Base-by-base conservation (phyloP, 2,329 filamentous ascomycete genomes). In the Sclerotinia spermophila region DNA sequence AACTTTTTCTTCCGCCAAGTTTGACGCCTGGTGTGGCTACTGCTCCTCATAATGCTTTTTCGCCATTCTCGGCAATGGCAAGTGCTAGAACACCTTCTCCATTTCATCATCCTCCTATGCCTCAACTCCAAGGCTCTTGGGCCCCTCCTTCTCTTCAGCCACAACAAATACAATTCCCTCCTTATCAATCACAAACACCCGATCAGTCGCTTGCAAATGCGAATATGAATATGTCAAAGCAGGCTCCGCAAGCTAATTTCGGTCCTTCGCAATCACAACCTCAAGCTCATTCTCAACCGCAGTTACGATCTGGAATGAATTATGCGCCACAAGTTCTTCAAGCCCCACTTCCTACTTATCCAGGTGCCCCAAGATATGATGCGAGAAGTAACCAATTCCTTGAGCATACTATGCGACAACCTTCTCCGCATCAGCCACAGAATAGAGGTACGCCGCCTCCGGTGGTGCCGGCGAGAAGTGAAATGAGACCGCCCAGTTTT, bases 1-100 rank as follows among this genome's bases (percentile, higher is more conserved):
- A 68, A 17, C 66, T 59, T 13, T 60, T 60, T 13, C 66, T 68
- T 30, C 55, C 55, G 13, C 66, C 66, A 21, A 48, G 53, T 19
- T 6, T 60, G 1, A 68, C 66, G 2, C 66, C 51, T 17, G 66
- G 66, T 5, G 30, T 44, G 5, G 6, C 53, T 21, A 58, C 38
- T n/a, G 21, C n/a, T 13, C 53, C 65, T 6, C 48, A 53, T 7
- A 5, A 8, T 33, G 35, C 24, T 1, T 58, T 55, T 30, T 45
- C 38, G 13, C 38, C 40, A 13, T 58, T 58, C 19, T 67, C 65
- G 13, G n/a, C 64, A 27, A 6, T 30, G 5, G 21, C 5, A 8
- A 27, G 45, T 17, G 38, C 35, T n/a, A 53, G 62, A 19, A 51
- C 48, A 15, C 35, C 48, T 17, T 48, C 62, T 35, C 27, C 24